Evolutionary conservation across 2,329 filamentous ascomycete genomes (phyloP), one percentile per base, ranked within the genome.

Genomic region (Cytospora chrysosperma): DNA sequence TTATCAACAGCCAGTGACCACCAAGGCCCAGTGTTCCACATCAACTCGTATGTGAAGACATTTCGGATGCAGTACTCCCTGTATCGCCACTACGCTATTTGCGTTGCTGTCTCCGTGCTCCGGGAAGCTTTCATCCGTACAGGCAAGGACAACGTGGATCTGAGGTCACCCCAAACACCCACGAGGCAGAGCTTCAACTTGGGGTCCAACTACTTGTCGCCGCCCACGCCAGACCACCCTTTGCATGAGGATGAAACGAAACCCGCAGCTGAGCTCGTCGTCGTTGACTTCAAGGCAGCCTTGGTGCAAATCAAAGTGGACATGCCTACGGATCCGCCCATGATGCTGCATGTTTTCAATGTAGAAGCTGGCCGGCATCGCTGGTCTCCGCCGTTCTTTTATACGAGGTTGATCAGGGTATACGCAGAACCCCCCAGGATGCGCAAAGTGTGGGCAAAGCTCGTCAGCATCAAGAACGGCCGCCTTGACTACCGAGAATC

Each of bases 301-400:
- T 83, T 97, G 37, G 78, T 98, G 24, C 94, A 98, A 72, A 76
- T 98, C 68, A 98, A 98, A 76, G 91, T 90, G 6, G 88, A 88
- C 52, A 88, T 98, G 85, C 94, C 95, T 1, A 82, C 88, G 21
- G 93, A 98, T 70, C 96, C 95, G n/a, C 85, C 88, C 0, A 81
- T 98, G 75, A 93, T 99, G 91, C 71, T 98, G 2, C 94, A 97
- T 67, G 80, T 97, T 12, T 94, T 94, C 73, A 86, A 87, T 12
- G 73, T 98, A 47, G 92, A 97, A 70, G 85, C 88, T 54, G 93
- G 93, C 6, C 88, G 89, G 13, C 93, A 97, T 74, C 84, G 94
- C 70, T 97, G 93, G 90, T 88, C 92, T 2, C 84, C 88, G 6
- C 94, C 95, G 0, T 97, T 93, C 72, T 72, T 95, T 17, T 84